Base-by-base conservation (phyloP, 2,329 filamentous ascomycete genomes). In the Metarhizium guizhouense region DNA sequence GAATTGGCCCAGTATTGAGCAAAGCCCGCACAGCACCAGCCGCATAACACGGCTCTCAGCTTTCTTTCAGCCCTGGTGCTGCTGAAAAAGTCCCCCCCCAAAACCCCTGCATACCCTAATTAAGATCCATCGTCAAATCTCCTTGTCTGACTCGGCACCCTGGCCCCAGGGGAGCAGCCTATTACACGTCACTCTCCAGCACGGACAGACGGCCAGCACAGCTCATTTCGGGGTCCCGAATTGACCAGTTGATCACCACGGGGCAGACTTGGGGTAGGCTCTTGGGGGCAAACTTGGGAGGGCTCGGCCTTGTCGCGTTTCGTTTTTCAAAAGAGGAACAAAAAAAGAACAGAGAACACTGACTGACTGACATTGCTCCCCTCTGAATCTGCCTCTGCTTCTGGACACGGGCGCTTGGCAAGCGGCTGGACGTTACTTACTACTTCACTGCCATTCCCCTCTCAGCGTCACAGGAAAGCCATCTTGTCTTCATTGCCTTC, bases 111-210 rank as follows among this genome's bases (percentile, higher is more conserved):
- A 53, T 47, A 47, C 25, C 53, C 51, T 38, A 18, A 38, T 36
- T n/a, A 25, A 10, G 47, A 6, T 30, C 38, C 32, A 36, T 42
- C 38, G 40, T 47, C 57, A 57, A 59, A 59, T 57, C 53, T 57
- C 57, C 51, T 53, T 55, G 57, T 54, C 56, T 59, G 55, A 59
- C 57, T 56, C 57, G 53, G 36, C 55, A 47, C 57, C 54, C 53
- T 54, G 51, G 16, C 48, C 47, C 48, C 40, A 42, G n/a, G 53
- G 36, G 49, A 25, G 18, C 30, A n/a, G 11, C 48, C 10, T n/a
- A 25, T 25, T 25, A 29, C 34, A 38, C 42, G 36, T 53, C 56
- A 57, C 54, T 52, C 43, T 54, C 48, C 52, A 30, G 45, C 36
- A 18, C 38, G 18, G 32, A 8, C 30, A 47, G 30, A 18, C 38